Base-by-base conservation (phyloP, 768 basidiomycete genomes). In the Auricularia cornea region DNA sequence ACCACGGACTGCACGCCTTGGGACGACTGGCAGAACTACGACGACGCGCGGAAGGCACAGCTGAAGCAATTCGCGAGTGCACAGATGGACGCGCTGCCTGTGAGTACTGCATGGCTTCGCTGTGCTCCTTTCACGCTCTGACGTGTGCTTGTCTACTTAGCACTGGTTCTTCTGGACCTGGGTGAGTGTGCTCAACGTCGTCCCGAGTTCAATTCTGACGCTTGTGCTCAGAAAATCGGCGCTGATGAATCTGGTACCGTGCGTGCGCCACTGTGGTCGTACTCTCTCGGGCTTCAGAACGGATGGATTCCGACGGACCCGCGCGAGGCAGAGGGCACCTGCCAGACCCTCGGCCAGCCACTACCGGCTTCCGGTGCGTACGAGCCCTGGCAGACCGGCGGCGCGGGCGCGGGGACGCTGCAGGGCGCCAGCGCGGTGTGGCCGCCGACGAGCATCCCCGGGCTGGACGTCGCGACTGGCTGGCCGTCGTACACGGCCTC, bases 141-240 rank as follows among this genome's bases (percentile, higher is more conserved):
- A 52, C 10, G 12, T 52, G 11, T n/a, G 28, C 51, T 52, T 20
- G 51, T 11, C n/a, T n/a, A n/a, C 20, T n/a, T 52, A 95, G 87
- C 87, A 98, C 72, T 97, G 86, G 80, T 98, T 97, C 83, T 98
- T 97, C 82, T 98, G 96, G 96, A 95, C 92, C 2, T 98, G 93
- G 94, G 74, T 48, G 6, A 18, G 44, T 18, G 6, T 52, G 3
- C 32, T 60, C 59, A 2, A 60, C n/a, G 5, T 16, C 32, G n/a
- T 26, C 11, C 57, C 35, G 6, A 59, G 33, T 56, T 63, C 28
- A 11, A 61, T 32, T 64, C 20, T 20, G 5, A 3, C 16, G 23
- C 20, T 80, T 40, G 6, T 48, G 11, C 44, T 12, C 23, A 79
- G 79, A 79, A 76, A 28, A 93, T 98, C 65, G 95, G 93, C 63